These are phyloP conservation scores for Citropsis articulata DNA, from an alignment of 345 rosid genomes.

Conservation along the genomic window DNA sequence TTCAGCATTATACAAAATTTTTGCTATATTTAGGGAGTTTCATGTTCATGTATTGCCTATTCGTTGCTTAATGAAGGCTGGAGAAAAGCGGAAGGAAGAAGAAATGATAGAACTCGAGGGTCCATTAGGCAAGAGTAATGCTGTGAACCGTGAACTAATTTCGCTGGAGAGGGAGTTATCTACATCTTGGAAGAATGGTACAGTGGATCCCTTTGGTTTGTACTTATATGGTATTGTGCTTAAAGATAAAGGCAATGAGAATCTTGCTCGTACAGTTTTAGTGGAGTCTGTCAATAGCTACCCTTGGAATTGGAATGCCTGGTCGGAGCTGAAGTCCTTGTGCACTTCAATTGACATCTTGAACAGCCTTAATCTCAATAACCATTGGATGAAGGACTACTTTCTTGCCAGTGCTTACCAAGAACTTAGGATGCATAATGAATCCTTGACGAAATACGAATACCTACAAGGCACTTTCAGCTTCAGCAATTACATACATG, in stretches of 20 bases:
- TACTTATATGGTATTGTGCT: slow-evolving; percentile 88
- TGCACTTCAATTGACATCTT: slow-evolving; percentile 70
- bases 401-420: slow-evolving; percentile 82
- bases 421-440: slow-evolving; percentile 87
- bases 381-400: slow-evolving; percentile 98
- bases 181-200: slow-evolving; percentile 61
- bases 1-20: neutral
- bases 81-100: slow-evolving; percentile 96
- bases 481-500: slow-evolving; percentile 84
- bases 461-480: slow-evolving; percentile 67
- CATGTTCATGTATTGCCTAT: neutral
- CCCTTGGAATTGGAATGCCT: slow-evolving; percentile 99
- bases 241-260: slow-evolving; percentile 82
- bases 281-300: slow-evolving; percentile 91
- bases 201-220: slow-evolving; percentile 77
- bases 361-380: slow-evolving; percentile 66
- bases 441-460: slow-evolving; percentile 72
- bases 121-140: slow-evolving; percentile 74
- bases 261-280: slow-evolving; percentile 65
- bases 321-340: slow-evolving; percentile 86
- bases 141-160: slow-evolving; percentile 70
- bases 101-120: slow-evolving; percentile 94
- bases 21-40: neutral
- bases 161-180: slow-evolving; percentile 83
- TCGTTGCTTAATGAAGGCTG: slow-evolving; percentile 54